phyloP scores from a whole-genome alignment of 345 rosid species.

The Rhodamnia rubescens region DNA sequence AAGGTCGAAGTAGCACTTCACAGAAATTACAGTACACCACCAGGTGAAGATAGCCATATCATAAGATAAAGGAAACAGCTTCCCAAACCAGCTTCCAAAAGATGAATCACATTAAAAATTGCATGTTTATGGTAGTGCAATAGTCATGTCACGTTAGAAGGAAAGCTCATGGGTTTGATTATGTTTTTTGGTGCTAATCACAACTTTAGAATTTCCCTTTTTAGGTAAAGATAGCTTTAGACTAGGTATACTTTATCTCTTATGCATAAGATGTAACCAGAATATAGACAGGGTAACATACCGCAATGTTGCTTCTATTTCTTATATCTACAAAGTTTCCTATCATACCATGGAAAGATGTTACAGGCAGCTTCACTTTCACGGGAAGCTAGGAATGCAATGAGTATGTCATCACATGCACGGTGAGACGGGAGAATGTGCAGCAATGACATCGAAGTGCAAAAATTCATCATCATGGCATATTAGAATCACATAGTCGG shows the following conservation, averaged over 20 bases:
- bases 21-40: background rate
- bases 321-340: background rate
- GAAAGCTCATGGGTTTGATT: background rate
- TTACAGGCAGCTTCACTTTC: background rate
- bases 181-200: background rate
- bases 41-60: background rate
- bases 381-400: background rate
- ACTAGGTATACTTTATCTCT: background rate
- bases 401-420: background rate
- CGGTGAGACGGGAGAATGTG: background rate
- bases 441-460: background rate
- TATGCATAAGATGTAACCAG: background rate
- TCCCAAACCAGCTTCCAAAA: background rate
- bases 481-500: background rate
- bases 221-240: background rate
- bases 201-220: background rate
- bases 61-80: background rate
- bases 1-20: background rate
- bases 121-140: background rate
- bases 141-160: background rate
- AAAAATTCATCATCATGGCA: background rate
- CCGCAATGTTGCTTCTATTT: background rate
- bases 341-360: background rate
- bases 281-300: background rate
- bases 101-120: background rate